Conservation (phyloP, 768 basidiomycete genomes). For the Kwoniella newhampshirensis region DNA sequence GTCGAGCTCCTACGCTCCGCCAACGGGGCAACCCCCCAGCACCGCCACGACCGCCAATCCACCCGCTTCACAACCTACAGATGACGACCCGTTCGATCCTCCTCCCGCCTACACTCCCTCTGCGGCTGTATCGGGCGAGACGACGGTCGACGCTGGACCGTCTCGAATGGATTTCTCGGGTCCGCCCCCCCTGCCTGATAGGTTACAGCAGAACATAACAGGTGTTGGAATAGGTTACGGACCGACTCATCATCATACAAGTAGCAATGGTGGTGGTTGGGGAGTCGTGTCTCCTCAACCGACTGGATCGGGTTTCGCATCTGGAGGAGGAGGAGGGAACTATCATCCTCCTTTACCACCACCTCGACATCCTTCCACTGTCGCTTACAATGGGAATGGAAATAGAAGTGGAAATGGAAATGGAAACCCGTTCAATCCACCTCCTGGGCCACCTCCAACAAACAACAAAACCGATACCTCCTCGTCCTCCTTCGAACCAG, state of each 20-base stretch:
- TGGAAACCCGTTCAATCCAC: neutral
- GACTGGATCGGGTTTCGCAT: neutral
- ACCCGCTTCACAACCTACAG: conserved; percentile 4
- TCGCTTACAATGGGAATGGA: too few relatives aligned
- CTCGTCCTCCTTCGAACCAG: neutral
- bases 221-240: conserved; percentile 45
- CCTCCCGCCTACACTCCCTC: conserved; percentile 42
- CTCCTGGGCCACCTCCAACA: conserved; percentile 12
- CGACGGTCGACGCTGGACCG: conserved; percentile 31
- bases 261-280: neutral
- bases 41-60: neutral
- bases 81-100: conserved; percentile 28
- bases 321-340: neutral
- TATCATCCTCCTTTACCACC: conserved; percentile 11
- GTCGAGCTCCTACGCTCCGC: conserved; percentile 9
- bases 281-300: neutral
- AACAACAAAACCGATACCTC: neutral
- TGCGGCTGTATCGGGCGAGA: conserved; percentile 18
- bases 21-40: conserved; percentile 8
- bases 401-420: too few relatives aligned
- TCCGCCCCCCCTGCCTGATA: conserved; percentile 42
- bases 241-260: conserved; percentile 6
- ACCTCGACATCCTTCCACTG: conserved; percentile 17
- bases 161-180: conserved; percentile 43
- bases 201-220: conserved; percentile 30